Conservation (phyloP, 306 rosid genomes). For the Bauhinia variegata region DNA sequence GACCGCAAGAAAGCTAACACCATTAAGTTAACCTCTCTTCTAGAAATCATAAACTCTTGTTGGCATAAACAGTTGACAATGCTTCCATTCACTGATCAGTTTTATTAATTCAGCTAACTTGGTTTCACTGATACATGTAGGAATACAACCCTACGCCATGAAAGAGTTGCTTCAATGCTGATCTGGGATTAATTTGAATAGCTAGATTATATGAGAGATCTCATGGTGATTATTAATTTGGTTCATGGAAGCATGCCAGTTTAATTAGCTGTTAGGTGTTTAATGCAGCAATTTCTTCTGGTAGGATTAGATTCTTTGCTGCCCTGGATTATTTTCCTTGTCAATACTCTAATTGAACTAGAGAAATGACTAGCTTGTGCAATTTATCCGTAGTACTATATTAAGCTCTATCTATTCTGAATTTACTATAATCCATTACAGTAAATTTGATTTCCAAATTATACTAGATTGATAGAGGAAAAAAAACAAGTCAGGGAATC, state of each 20-base stretch:
- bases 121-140: constrained; percentile 33
- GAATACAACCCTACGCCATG: constrained; percentile 83
- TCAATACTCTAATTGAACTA: constrained; percentile 47
- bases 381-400: constrained; percentile 31
- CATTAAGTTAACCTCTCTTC: too few species aligned
- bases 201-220: constrained; percentile 36
- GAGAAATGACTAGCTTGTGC: constrained; percentile 12
- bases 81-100: neutral
- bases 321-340: neutral
- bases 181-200: constrained; percentile 88
- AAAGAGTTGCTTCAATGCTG: constrained; percentile 84
- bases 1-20: too few species aligned
- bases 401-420: constrained; percentile 40
- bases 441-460: too few species aligned
- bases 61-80: too few species aligned
- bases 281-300: neutral
- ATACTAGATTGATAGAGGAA: too few species aligned
- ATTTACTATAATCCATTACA: too few species aligned
- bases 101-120: neutral
- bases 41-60: too few species aligned
- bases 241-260: too few species aligned
- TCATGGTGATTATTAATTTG: neutral
- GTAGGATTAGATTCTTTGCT: constrained; percentile 31
- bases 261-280: constrained; percentile 37
- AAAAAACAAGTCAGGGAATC: too few species aligned